Evolutionary conservation across 768 basidiomycete genomes (phyloP), one percentile per base, ranked within the genome.

Genomic region (Lactarius tabidus): DNA sequence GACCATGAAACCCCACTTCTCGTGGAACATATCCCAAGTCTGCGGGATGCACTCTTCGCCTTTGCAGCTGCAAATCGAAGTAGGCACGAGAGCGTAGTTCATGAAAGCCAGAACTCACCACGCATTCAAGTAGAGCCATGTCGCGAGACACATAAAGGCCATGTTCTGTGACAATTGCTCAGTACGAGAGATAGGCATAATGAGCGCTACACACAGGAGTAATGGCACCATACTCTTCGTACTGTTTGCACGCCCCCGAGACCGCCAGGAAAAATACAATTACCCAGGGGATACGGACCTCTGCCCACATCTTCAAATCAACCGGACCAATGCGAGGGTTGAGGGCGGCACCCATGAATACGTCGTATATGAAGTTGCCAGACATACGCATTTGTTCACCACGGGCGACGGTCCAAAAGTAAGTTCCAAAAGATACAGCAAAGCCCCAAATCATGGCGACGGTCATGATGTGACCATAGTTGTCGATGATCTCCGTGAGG

Each of bases 1-100:
- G 69, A 98, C 89, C 85, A 98, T 89, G 82, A 95, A 98, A 35
- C 95, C 92, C 91, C 91, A 93, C 83, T 99, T 99, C 74, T 99
- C 96, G 71, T 96, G 93, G 80, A 88, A 97, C 93, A 99, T 99
- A 72, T 98, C 97, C 96, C 97, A 98, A 2, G 94, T 95, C 76
- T 96, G 93, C 7, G 93, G 93, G 67, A 95, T 94, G 71, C 91
- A 94, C 72, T 96, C 94, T 72, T 96, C 95, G 48, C 90, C 95
- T 75, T 97, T 97, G 66, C 84, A 91, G 72, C 90, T 91, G 63
- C 18, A 38, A 45, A 38, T 62, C 17, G 5, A 17, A 35, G 65
- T 61, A 62, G 62, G 65, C 12, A 29, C 2, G 18, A 17, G 52
- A 23, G 28, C 18, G 31, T 6, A 60, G 17, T 26, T 18, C 9